Conservation (phyloP, 1,139 yeast species). For the Waltiozyma sp. region DNA sequence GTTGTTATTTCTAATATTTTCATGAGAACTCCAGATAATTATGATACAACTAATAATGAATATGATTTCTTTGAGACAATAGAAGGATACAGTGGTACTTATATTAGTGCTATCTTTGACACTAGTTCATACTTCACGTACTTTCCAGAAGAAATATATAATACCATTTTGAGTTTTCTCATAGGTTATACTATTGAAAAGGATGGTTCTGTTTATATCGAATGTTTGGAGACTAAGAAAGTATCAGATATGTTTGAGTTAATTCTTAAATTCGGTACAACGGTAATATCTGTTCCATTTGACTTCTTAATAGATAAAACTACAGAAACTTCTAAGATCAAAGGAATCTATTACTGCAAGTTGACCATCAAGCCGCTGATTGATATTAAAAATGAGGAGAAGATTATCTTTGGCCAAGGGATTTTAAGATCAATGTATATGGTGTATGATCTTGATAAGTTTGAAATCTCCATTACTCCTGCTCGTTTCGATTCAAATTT, state of each 20-base stretch:
- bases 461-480: slow-evolving; percentile 52
- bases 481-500: slow-evolving; percentile 20
- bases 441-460: slow-evolving; percentile 56
- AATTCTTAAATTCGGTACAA: slow-evolving; percentile 5
- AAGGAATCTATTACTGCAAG: slow-evolving; percentile 2
- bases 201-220: neutral
- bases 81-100: slow-evolving; percentile 1
- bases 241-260: neutral
- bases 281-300: slow-evolving; percentile 2
- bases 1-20: slow-evolving; percentile 8
- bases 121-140: slow-evolving; percentile 53
- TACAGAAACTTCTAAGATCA: neutral
- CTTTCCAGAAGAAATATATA: slow-evolving; percentile 32
- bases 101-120: slow-evolving; percentile 39
- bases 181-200: neutral
- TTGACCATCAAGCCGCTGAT: slow-evolving; percentile 4
- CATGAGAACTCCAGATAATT: slow-evolving; percentile 1
- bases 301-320: neutral
- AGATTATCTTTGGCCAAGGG: slow-evolving; percentile 48
- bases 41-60: neutral
- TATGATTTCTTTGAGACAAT: slow-evolving; percentile 4
- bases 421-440: slow-evolving; percentile 56
- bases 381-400: neutral
- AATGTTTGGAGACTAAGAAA: neutral
- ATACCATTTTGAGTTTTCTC: slow-evolving; percentile 14